Base-by-base conservation (phyloP, 176 grass and related monocot genomes). In the Carex kokanica region DNA sequence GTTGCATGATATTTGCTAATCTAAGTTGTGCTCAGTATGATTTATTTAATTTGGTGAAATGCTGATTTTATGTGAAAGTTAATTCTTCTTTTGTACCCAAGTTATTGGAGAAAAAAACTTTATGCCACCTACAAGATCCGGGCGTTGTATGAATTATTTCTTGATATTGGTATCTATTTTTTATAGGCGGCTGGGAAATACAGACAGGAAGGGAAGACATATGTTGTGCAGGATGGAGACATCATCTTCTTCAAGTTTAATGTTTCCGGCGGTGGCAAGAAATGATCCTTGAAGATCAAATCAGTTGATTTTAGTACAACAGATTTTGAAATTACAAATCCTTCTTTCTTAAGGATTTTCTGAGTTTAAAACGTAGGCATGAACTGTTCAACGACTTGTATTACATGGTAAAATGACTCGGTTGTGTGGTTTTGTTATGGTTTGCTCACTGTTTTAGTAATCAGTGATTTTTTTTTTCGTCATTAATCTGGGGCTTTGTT, bases 241-340 rank as follows among this genome's bases (percentile, higher is more conserved):
- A 89, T 99, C 64, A 93, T 99, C 29, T 99, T 95, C 91, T 99
- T 99, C 73, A 99, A 99, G 60, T 99, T 99, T 75, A 99, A 99
- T 64, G 96, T 95, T 40, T 99, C 96, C 80, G 93, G 91, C 5
- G 96, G 96, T 8, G 96, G 96, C 63, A 99, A 99, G 84, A 99
- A 99, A 88, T 99, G 72, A 97, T 84, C 2, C 27, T 79, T 38
- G 41, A 17, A 43, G 24, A 14, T 75, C 6, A 49, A 75, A 24
- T 52, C 40, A 82, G 41, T 51, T 68, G 61, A 82, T 52, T 54
- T 66, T 66, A 40, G 2, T 54, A 65, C 41, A 5, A 20, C 43
- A 24, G 71, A 74, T 68, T 82, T 82, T 65, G 60, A 51, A 51
- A 65, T 54, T 66, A 24, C 15, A 47, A 64, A 27, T 82, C 36